phyloP scores from a whole-genome alignment of 2,329 filamentous ascomycete genomes.

The Hansfordia pulvinata region DNA sequence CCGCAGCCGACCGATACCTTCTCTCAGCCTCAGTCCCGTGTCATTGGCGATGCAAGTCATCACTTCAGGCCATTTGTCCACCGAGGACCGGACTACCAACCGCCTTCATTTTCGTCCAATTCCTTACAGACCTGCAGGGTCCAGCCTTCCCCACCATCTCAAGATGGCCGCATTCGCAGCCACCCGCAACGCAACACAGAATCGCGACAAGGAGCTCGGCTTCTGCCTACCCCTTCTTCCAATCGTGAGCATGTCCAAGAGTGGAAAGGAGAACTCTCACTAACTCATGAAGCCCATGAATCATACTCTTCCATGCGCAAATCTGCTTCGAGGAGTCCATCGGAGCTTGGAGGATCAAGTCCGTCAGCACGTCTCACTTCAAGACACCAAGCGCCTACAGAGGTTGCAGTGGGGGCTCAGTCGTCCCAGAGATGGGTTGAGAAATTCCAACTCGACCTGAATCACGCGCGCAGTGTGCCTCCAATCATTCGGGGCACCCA shows the following conservation, averaged over 20 bases:
- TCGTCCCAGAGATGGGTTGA: constrained; percentile 7
- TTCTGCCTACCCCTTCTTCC: constrained; percentile 9
- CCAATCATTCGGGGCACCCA: constrained; percentile 24
- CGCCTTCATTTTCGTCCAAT: constrained; percentile 8
- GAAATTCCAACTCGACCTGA: constrained; percentile 9
- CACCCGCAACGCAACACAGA: constrained; percentile 7
- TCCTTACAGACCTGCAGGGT: constrained; percentile 3
- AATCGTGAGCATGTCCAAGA: constrained; percentile 6
- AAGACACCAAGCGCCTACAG: constrained; percentile 6
- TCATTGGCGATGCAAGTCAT: constrained; percentile 17
- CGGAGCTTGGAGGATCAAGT: constrained; percentile 11
- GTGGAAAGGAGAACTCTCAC: background rate
- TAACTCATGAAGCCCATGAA: too few relatives aligned
- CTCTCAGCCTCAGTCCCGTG: constrained; percentile 7
- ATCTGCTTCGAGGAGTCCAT: constrained; percentile 13
- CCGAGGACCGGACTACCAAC: constrained; percentile 6
- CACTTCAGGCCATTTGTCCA: constrained; percentile 12
- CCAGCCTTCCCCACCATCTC: constrained; percentile 7
- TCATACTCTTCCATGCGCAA: constrained; percentile 6
- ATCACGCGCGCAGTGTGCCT: constrained; percentile 14
- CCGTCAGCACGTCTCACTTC: constrained; percentile 13
- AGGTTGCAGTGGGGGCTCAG: constrained; percentile 4
- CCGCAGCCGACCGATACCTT: constrained; percentile 3
- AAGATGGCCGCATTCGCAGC: constrained; percentile 4
- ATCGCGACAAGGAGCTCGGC: constrained; percentile 7